Conservation (phyloP, 164 flowering plant genomes). For the Umbellularia californica region DNA sequence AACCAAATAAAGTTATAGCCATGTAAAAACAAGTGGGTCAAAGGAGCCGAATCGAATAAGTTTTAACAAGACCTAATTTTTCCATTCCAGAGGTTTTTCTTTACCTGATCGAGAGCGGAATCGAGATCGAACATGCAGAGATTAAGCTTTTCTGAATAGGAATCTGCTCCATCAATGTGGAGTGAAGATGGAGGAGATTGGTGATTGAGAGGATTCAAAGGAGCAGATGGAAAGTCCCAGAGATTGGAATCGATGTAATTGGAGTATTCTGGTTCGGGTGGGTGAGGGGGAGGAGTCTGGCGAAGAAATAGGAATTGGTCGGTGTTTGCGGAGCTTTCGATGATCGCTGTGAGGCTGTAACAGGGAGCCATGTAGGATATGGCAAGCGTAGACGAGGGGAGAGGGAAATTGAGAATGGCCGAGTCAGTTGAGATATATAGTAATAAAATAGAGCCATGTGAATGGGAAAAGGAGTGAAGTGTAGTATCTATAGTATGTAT, state of each 20-base stretch:
- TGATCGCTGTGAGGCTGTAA: slow-evolving; percentile 56
- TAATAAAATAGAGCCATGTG: too few species aligned
- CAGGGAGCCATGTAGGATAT: slow-evolving; percentile 3
- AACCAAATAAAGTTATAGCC: neutral
- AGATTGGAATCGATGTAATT: slow-evolving; percentile 76
- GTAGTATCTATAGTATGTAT: too few species aligned
- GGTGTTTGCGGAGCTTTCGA: slow-evolving; percentile 39
- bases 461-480: too few species aligned
- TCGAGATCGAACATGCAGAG: slow-evolving; percentile 39
- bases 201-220: slow-evolving; percentile 23
- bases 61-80: too few species aligned
- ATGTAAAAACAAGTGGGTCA: too few species aligned
- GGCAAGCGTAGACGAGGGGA: too few species aligned
- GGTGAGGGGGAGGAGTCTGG: slow-evolving; percentile 64
- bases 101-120: too few species aligned
- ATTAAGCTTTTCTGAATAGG: slow-evolving; percentile 28
- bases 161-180: slow-evolving; percentile 34
- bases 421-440: too few species aligned
- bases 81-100: too few species aligned
- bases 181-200: slow-evolving; percentile 13
- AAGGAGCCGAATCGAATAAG: too few species aligned
- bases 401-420: too few species aligned
- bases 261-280: slow-evolving; percentile 65
- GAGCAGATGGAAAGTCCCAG: slow-evolving; percentile 79
- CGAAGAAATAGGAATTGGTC: slow-evolving; percentile 47